Evolutionary conservation across 208 protist species (phyloP), one percentile per base, ranked within the genome.

Genomic region (Naegleria fowleri): DNA sequence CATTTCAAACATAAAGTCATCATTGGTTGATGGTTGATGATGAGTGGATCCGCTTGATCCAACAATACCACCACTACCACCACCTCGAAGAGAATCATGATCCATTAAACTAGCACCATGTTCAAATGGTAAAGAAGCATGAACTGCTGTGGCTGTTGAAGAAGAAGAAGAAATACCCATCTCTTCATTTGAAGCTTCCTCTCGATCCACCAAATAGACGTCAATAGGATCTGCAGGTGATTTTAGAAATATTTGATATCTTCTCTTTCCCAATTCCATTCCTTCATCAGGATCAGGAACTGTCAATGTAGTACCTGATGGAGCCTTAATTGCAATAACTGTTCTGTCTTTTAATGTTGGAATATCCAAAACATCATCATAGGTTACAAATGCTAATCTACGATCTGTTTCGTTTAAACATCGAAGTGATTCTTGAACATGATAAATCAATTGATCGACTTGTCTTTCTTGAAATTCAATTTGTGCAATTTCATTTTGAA

Each of bases 251-350:
- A 90, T 90, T 58, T 90, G 51, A 90, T 67, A 90, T 38, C 88
- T 59, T 76, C 41, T 22, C 19, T 59, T 51, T 58, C 29, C 7
- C 29, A 25, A 59, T 43, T 86, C 83, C 38, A 43, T 43, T 43
- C 83, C 93, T 38, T 94, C 93, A 25, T 95, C 93, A 15, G 93
- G 93, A 51, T 94, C 93, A 13, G 94, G 94, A 40, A 96, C 93
- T 36, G 93, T 91, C n/a, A 96, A 91, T 13, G 86, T 89, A 29
- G 94, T 95, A 38, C 94, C 94, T 3, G 90, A 43, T 5, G 94
- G 93, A 22, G 94, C 94, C 79, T 93, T 94, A 43, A 96, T 94
- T 5, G 94, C 93, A 16, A 96, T 93, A 0, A 96, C 58, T 16
- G 94, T 95, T 41, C 94, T 83, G 25, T 93, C 91, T 75, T 92